Percentiles rank a stretch among this genome's conserved stretches.
These are phyloP conservation scores for Podaxis sp. DNA, from an alignment of 768 basidiomycete genomes.

Conservation along the genomic window DNA sequence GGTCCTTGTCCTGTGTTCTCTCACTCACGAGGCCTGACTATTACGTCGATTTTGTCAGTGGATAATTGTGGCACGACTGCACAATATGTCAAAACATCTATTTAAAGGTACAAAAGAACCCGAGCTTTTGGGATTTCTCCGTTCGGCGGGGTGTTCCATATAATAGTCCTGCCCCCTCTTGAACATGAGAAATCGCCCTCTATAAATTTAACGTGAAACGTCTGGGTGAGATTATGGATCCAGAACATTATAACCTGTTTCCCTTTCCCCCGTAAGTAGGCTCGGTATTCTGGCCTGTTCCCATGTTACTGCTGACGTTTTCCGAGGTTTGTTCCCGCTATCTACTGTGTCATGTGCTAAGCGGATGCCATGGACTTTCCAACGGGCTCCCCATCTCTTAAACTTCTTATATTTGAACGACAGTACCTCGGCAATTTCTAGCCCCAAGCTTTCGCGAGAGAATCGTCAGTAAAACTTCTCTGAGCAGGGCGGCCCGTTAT, in stretches of 20 bases:
- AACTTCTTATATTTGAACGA: background rate
- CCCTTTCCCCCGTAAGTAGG: background rate
- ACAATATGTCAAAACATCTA: background rate
- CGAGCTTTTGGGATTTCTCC: slow-evolving; percentile 6
- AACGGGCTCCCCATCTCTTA: background rate
- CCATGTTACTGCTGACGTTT: background rate
- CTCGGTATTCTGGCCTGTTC: background rate
- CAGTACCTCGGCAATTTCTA: slow-evolving; percentile 9
- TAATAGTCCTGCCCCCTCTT: background rate
- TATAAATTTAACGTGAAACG: too few species aligned
- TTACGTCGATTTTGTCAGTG: background rate
- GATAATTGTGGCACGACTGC: background rate
- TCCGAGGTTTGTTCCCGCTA: background rate
- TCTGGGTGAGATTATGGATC: too few species aligned
- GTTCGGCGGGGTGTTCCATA: background rate
- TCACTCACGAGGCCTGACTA: background rate
- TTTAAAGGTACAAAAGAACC: background rate
- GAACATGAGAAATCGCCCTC: background rate
- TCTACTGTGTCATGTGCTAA: background rate
- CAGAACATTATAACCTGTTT: too few species aligned
- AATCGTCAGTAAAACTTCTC: background rate
- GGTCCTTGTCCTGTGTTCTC: background rate
- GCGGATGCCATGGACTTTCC: background rate
- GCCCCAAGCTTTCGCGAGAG: background rate
- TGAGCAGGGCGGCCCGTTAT: background rate